phyloP scores from a whole-genome alignment of 768 basidiomycete genomes.

The Trametes gibbosa region DNA sequence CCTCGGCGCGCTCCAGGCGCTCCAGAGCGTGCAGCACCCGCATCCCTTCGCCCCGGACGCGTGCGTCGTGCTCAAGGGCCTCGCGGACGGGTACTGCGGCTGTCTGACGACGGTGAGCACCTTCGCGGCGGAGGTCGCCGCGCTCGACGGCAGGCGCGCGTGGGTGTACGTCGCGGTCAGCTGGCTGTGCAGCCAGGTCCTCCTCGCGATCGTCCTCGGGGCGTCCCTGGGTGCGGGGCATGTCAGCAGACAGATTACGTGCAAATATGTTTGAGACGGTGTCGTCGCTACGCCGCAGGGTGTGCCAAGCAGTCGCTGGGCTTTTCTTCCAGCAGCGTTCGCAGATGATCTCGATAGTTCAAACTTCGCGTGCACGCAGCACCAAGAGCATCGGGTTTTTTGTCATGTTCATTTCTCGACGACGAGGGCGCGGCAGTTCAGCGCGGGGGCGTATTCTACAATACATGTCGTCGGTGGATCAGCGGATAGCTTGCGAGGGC shows the following conservation, averaged over 20 bases:
- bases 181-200: slow-evolving; percentile 64
- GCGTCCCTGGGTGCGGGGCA: slow-evolving; percentile 54
- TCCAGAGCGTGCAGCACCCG: slow-evolving; percentile 50
- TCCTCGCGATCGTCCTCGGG: slow-evolving; percentile 73
- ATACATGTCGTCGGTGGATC: slow-evolving; percentile 6
- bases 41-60: slow-evolving; percentile 45
- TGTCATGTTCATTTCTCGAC: slow-evolving; percentile 6
- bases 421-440: neutral
- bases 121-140: slow-evolving; percentile 76
- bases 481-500: too few relatives aligned
- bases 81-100: slow-evolving; percentile 92
- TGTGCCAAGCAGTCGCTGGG: too few relatives aligned
- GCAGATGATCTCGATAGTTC: too few relatives aligned
- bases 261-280: slow-evolving; percentile 38
- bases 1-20: slow-evolving; percentile 66
- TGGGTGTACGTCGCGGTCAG: slow-evolving; percentile 70
- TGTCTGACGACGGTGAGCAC: slow-evolving; percentile 94
- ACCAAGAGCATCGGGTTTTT: neutral
- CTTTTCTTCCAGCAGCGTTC: too few relatives aligned
- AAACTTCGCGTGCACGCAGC: too few relatives aligned
- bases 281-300: neutral
- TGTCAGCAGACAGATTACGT: slow-evolving; percentile 46
- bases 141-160: slow-evolving; percentile 54
- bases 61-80: slow-evolving; percentile 76
- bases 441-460: neutral